Percentiles rank a stretch among this genome's conserved stretches.
Conservation (phyloP, 2,329 filamentous ascomycete genomes). For the Alternaria sp. region DNA sequence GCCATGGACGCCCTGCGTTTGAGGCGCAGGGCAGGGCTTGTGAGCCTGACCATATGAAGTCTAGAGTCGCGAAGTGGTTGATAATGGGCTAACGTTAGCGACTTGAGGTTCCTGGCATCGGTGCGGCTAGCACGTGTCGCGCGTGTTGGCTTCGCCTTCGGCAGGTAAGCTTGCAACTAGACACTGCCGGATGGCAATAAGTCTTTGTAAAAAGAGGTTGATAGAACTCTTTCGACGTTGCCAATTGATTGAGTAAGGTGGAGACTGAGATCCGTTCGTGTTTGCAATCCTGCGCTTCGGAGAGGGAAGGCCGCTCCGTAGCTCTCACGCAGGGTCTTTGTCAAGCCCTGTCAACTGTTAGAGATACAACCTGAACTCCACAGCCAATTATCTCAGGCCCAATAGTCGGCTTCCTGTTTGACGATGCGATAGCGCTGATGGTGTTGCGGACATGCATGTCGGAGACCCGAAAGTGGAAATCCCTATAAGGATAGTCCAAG, state of each 20-base stretch:
- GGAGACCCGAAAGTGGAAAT: slow-evolving; percentile 7
- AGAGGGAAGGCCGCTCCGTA: background rate
- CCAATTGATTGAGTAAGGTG: background rate
- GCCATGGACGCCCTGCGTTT: slow-evolving; percentile 11
- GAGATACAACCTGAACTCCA: background rate
- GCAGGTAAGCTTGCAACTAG: background rate
- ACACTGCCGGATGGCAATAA: background rate
- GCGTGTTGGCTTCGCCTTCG: background rate
- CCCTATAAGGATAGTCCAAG: slow-evolving; percentile 1
- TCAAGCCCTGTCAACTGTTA: background rate
- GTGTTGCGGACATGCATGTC: slow-evolving; percentile 11
- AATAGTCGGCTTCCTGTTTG: background rate
- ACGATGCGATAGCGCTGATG: background rate
- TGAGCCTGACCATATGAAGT: background rate
- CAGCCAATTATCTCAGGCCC: background rate
- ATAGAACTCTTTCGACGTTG: background rate
- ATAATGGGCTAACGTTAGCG: background rate
- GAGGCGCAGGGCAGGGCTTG: slow-evolving; percentile 6
- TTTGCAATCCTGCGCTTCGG: background rate
- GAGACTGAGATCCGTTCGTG: background rate
- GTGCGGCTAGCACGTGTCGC: background rate
- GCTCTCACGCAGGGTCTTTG: background rate
- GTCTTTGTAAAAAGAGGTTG: background rate
- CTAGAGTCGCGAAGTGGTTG: background rate
- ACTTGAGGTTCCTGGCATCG: background rate